Conservation (phyloP, 2,329 filamentous ascomycete genomes). For the Fusarium sp. region DNA sequence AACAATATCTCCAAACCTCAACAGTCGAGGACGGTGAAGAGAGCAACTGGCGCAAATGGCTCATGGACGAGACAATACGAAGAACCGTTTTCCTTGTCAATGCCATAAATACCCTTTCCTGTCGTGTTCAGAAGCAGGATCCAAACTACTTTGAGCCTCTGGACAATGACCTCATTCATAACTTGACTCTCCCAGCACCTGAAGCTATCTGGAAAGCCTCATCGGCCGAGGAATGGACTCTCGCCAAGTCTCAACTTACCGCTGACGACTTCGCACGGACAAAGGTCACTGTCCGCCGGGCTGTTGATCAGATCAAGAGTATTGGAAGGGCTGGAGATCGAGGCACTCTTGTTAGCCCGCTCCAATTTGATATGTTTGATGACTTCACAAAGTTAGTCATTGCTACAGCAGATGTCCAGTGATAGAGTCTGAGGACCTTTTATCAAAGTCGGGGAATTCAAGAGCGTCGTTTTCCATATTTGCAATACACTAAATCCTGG, state of each 20-base stretch:
- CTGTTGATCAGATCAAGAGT: background rate
- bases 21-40: background rate
- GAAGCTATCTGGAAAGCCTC: background rate
- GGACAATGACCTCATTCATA: background rate
- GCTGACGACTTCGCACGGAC: background rate
- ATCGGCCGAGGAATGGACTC: background rate
- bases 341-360: background rate
- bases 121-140: background rate
- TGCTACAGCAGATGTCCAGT: background rate
- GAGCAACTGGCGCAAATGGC: background rate
- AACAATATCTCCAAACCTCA: background rate
- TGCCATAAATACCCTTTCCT: background rate
- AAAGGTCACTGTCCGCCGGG: background rate
- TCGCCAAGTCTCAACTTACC: background rate
- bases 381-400: background rate
- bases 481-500: too few relatives aligned
- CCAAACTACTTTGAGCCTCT: background rate
- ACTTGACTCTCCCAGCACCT: background rate
- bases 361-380: background rate
- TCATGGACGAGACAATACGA: background rate
- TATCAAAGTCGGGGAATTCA: too few relatives aligned
- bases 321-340: background rate
- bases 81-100: background rate
- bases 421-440: rapidly evolving
- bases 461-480: too few relatives aligned